Base-by-base conservation (phyloP, 2,329 filamentous ascomycete species). In the Laburnicola sp. region DNA sequence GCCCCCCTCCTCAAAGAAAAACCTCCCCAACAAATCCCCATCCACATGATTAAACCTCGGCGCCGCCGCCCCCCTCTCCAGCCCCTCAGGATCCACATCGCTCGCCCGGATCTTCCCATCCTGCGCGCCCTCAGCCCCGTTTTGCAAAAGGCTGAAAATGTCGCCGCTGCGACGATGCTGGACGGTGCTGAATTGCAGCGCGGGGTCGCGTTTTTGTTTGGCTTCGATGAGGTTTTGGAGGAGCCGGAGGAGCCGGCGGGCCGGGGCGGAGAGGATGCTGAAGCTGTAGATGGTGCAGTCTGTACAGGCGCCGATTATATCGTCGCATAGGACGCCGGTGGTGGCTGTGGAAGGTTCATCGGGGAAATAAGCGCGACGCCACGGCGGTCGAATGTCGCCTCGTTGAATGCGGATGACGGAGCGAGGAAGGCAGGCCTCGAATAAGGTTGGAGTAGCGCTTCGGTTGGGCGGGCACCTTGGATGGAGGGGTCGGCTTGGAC, bases 231-330 rank as follows among this genome's bases (percentile, higher is more conserved):
- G 68, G 51, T 87, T 86, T 64, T 95, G 86, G 1, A 97, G 67
- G 56, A 93, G 84, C 50, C 81, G 80, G 4, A 97, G 77, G 3
- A 96, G 76, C 5, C 80, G 79, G 83, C 87, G 88, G 6, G 86
- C 80, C 2, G 81, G 72, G 16, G 80, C 63, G 7, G 79, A 75
- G 0, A 97, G 74, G 10, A 92, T 74, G 1, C 82, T 82, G 60
- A 97, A 87, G 11, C 75, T 69, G 37, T 78, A 76, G 10, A 84
- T 63, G 1, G 77, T 75, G 30, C 82, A 81, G 50, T 82, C 80
- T 47, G 78, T 74, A 41, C 78, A 77, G 22, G 76, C 76, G 23
- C 78, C 76, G 10, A 83, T 59, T 25, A 81, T 75, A 28, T 82
- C 70, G 35, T 78, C 73, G n/a, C 68, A 63, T 0, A 76, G 62